Percentiles rank a stretch among this genome's conserved stretches.
Evolutionary conservation across 257 asterid species (phyloP).

Genomic region (Plectranthus barbatus): DNA sequence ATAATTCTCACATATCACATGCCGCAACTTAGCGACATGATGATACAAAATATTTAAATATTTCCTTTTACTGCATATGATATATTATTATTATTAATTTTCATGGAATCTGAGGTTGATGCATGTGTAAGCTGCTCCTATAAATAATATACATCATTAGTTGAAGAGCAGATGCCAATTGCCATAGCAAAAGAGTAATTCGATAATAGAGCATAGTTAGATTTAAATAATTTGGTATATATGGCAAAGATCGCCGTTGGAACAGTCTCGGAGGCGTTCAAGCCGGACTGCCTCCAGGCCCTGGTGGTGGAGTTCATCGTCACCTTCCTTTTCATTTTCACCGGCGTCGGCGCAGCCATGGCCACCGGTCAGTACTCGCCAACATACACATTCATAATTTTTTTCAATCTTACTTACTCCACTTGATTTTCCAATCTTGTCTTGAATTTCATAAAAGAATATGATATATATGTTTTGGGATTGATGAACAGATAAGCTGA

Average conservation of each 20-base stretch:
- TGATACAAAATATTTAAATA: background rate
- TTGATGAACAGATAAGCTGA: constrained; percentile 54
- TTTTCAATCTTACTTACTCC: no score
- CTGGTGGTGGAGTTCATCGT: constrained; percentile 67
- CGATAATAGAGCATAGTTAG: no score
- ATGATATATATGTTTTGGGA: no score
- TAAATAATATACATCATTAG: constrained; percentile 10
- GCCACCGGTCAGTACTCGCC: constrained; percentile 46
- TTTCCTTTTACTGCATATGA: background rate
- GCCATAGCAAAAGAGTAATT: no score
- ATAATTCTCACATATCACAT: constrained; percentile 4
- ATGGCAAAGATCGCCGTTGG: constrained; percentile 83
- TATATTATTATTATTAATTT: background rate
- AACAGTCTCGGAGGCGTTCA: constrained; percentile 48
- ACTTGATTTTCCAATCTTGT: no score
- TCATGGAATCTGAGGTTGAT: background rate
- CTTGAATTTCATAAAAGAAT: no score
- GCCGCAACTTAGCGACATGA: background rate
- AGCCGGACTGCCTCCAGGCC: constrained; percentile 68
- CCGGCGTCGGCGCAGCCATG: constrained; percentile 96
- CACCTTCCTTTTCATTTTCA: constrained; percentile 78
- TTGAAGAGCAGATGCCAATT: background rate
- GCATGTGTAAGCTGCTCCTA: constrained; percentile 11
- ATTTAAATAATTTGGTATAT: no score
- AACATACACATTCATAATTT: no score